Base-by-base conservation (phyloP, 2,329 filamentous ascomycete species). In the Gyromitra esculenta region DNA sequence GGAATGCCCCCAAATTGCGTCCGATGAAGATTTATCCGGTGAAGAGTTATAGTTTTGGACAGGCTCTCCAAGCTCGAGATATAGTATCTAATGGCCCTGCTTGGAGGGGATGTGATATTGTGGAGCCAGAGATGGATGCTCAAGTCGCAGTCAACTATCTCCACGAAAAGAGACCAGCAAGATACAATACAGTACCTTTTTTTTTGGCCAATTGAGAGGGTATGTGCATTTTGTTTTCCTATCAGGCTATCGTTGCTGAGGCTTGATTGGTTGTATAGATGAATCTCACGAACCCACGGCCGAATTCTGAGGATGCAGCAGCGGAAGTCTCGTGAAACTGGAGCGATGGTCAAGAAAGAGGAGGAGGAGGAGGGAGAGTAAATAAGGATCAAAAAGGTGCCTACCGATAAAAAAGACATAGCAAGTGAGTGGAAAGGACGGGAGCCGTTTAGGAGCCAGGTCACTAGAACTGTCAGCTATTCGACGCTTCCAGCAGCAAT, bases 271-370 rank as follows among this genome's bases (percentile, higher is more conserved):
- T 39, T 37, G 18, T 59, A 48, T 15, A 62, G 13, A n/a, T 48
- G 18, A 7, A 35, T 35, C 13, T 21, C n/a, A 13, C n/a, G 37
- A 39, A 9, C 13, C 35, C 56, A 50, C 21, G 9, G 9, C 43
- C 6, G 9, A 21, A 50, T 35, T 31, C 18, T 48, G 25, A 21
- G 21, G 43, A 64, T 48, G 9, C n/a, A 9, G 18, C 39, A 6
- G 7, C n/a, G 11, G 43, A 9, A 39, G 6, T 41, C 13, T n/a
- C 5, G 60, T 48, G 43, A 64, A 64, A 18, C 43, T 11, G 41
- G 41, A 64, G 15, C 25, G 15, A 60, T 60, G 57, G 13, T 43
- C n/a, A 60, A 43, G 57, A 37, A 21, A 35, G 57, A 60, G 9
- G 35, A 41, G n/a, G n/a, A 41, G 11, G 57, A 41, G 37, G 57